Percentiles rank a stretch among this genome's conserved stretches.
These are phyloP conservation scores for Raffaelea arxii DNA, from an alignment of 2,329 filamentous ascomycete genomes.

Conservation along the genomic window DNA sequence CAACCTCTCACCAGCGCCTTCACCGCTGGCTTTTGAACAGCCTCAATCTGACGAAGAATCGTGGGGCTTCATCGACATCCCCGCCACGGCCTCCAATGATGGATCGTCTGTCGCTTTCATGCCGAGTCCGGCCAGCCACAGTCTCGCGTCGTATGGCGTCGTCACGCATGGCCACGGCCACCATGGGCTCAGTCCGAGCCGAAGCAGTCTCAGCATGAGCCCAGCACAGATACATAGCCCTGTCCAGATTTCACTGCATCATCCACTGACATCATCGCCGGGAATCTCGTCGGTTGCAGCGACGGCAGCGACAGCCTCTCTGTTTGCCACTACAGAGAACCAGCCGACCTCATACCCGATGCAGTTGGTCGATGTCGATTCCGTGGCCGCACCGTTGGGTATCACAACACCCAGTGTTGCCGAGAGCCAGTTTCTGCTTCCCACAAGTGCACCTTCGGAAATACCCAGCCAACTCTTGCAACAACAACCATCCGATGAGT, in stretches of 20 bases:
- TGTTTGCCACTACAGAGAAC: background rate
- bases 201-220: slow-evolving; percentile 23
- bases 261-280: slow-evolving; percentile 29
- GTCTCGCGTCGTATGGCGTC: slow-evolving; percentile 40
- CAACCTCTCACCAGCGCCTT: slow-evolving; percentile 7
- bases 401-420: background rate
- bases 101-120: slow-evolving; percentile 32
- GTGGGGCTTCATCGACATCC: slow-evolving; percentile 33
- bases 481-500: slow-evolving; percentile 8
- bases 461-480: background rate
- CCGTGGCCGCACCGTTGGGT: background rate
- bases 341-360: slow-evolving; percentile 5
- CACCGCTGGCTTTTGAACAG: slow-evolving; percentile 5
- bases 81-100: slow-evolving; percentile 22
- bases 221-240: slow-evolving; percentile 11
- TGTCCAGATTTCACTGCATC: slow-evolving; percentile 19
- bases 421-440: slow-evolving; percentile 1
- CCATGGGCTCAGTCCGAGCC: slow-evolving; percentile 18
- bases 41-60: slow-evolving; percentile 26
- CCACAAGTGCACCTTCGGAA: background rate
- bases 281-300: background rate
- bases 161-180: slow-evolving; percentile 25
- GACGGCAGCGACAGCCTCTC: background rate
- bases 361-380: slow-evolving; percentile 4
- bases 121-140: slow-evolving; percentile 40